phyloP scores from a whole-genome alignment of 768 basidiomycete species.

The Lactarius tabidus region DNA sequence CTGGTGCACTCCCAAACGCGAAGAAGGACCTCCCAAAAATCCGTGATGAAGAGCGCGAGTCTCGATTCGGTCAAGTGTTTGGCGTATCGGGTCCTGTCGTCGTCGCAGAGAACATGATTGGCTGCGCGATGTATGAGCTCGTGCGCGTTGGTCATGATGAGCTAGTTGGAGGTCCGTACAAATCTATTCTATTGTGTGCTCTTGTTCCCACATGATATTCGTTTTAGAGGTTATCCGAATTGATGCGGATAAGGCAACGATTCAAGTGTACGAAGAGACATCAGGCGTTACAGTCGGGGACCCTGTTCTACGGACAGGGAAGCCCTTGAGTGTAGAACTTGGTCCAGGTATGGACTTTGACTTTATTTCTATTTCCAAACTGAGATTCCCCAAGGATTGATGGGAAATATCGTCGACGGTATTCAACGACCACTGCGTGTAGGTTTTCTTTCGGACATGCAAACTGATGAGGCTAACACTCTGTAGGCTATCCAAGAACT shows the following conservation, averaged over 20 bases:
- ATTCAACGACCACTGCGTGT: slow-evolving; percentile 91
- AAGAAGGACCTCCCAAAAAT: slow-evolving; percentile 85
- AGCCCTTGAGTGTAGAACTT: slow-evolving; percentile 95
- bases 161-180: slow-evolving; percentile 81
- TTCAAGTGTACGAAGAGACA: slow-evolving; percentile 99
- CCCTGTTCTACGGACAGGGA: slow-evolving; percentile 95
- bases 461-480: slow-evolving; percentile 8
- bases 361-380: background rate
- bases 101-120: slow-evolving; percentile 93
- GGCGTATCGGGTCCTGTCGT: slow-evolving; percentile 99
- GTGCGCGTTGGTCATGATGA: slow-evolving; percentile 98
- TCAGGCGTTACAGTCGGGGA: slow-evolving; percentile 99
- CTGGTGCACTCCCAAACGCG: slow-evolving; percentile 89
- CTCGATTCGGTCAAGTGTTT: slow-evolving; percentile 80
- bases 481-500: slow-evolving; percentile 84
- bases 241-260: slow-evolving; percentile 96
- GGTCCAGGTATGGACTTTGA: slow-evolving; percentile 71
- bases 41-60: slow-evolving; percentile 86
- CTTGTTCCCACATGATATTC: background rate
- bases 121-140: slow-evolving; percentile 96
- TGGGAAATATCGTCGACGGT: slow-evolving; percentile 99
- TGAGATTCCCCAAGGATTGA: slow-evolving; percentile 59
- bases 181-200: background rate
- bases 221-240: slow-evolving; percentile 94
- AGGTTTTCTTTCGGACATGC: slow-evolving; percentile 32